A percentile compares a stretch with the other conserved stretches of the same genome.
phyloP scores from a whole-genome alignment of 225 moss, liverwort and hornwort genomes.

The Anthoceros angustus region DNA sequence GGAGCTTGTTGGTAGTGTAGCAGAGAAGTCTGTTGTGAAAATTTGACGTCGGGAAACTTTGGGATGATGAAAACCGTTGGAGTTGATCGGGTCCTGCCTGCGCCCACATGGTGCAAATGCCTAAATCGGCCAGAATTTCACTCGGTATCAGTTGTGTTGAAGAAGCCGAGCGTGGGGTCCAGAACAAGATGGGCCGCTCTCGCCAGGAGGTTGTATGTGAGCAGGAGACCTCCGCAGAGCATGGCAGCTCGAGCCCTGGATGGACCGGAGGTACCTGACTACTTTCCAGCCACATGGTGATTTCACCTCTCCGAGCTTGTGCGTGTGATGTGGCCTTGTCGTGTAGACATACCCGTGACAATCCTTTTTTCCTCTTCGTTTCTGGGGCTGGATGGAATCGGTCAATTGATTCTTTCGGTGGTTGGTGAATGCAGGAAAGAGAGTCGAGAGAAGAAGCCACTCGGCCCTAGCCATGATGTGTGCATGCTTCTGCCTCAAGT shows the following conservation, averaged over 20 bases:
- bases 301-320: background rate
- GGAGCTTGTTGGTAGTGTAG: too few species aligned
- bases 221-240: background rate
- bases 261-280: slow-evolving; percentile 30
- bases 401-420: background rate
- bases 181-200: too few species aligned
- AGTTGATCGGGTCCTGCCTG: too few species aligned
- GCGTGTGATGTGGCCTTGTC: background rate
- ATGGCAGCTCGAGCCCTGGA: background rate
- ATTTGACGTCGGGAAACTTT: too few species aligned
- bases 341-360: background rate
- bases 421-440: slow-evolving; percentile 18
- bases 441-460: slow-evolving; percentile 12
- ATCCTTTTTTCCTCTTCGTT: background rate
- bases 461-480: slow-evolving; percentile 35
- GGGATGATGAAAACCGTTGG: too few species aligned
- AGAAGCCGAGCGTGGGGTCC: too few species aligned
- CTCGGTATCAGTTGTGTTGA: too few species aligned
- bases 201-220: background rate
- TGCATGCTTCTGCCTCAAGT: background rate
- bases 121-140: too few species aligned
- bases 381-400: background rate
- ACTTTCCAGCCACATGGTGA: slow-evolving; percentile 34
- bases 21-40: too few species aligned
- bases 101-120: too few species aligned